Evolutionary conservation across 768 basidiomycete genomes (phyloP), one percentile per base, ranked within the genome.

Genomic region (Zangia roseola): DNA sequence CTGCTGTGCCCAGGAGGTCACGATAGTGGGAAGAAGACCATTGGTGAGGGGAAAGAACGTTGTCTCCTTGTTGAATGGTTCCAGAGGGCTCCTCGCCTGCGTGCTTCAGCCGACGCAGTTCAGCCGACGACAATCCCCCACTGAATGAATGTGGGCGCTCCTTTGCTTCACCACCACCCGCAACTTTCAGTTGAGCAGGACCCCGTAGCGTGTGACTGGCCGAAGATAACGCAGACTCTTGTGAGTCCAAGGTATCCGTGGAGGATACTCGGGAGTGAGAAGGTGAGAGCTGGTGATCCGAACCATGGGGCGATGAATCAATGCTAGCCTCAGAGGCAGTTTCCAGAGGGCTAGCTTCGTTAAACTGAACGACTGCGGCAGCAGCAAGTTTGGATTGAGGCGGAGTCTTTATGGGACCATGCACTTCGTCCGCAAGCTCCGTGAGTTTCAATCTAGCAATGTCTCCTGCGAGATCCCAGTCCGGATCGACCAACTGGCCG

Each of bases 231-330:
- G 58, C 69, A 43, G 83, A 82, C 48, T 78, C 78, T 52, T 80
- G 84, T 47, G 81, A 80, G 41, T 76, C 73, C 24, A 83, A 77
- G 26, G 84, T 85, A 69, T 90, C 88, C 54, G 84, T 82, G n/a
- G 89, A 90, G 23, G 88, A 89, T 44, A 85, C 89, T 46, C 88
- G 82, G 54, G 88, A 90, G 68, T 90, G 88, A 54, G 84, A 83
- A 24, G 80, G 75, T 45, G 71, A 76, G 58, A 83, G 81, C 51
- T 79, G 78, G 66, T 85, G 83, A 55, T 87, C 85, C 53, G 82
- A 77, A 37, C 77, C 69, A 45, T 83, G 80, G 17, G 88, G 85
- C 30, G 88, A 88, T 41, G 88, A 89, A 57, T 81, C 84, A 41
- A 82, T 72, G 63, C 87, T 89, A 44, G 81, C 76, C 60, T 77